A percentile compares a stretch with the other conserved stretches of the same genome.
phyloP scores from a whole-genome alignment of 176 grass and related monocot species.

The Rhipidocladum racemiflorum region DNA sequence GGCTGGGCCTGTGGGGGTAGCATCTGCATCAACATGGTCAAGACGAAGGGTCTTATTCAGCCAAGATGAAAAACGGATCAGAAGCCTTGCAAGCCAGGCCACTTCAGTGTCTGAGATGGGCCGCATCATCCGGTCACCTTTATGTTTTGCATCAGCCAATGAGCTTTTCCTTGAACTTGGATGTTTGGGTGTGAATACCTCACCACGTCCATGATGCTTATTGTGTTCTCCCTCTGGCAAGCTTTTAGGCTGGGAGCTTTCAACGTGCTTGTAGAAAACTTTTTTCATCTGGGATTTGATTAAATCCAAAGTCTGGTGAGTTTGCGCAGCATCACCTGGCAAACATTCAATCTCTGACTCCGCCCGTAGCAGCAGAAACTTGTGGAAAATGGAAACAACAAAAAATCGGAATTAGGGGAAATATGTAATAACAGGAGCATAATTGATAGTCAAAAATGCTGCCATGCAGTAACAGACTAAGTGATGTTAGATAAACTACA shows the following conservation, averaged over 20 bases:
- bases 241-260: slow-evolving; percentile 23
- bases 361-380: slow-evolving; percentile 63
- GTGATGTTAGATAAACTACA: not conserved
- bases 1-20: slow-evolving; percentile 19
- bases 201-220: slow-evolving; percentile 32
- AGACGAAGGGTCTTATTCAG: slow-evolving; percentile 55
- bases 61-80: slow-evolving; percentile 64
- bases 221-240: slow-evolving; percentile 26
- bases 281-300: slow-evolving; percentile 59
- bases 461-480: not conserved
- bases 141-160: slow-evolving; percentile 38
- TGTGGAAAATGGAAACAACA: slow-evolving; percentile 7
- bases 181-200: slow-evolving; percentile 62
- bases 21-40: slow-evolving; percentile 22
- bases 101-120: slow-evolving; percentile 73
- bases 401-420: not conserved
- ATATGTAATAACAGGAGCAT: not conserved
- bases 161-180: slow-evolving; percentile 39
- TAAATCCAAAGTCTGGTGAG: slow-evolving; percentile 44
- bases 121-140: slow-evolving; percentile 71
- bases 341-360: slow-evolving; percentile 62
- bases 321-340: slow-evolving; percentile 41
- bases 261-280: slow-evolving; percentile 52
- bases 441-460: not conserved
- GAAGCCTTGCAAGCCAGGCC: slow-evolving; percentile 53